A percentile compares a stretch with the other conserved stretches of the same genome.
Conservation (phyloP, 177 flowering plant genomes). For the Vitis hybrid region DNA sequence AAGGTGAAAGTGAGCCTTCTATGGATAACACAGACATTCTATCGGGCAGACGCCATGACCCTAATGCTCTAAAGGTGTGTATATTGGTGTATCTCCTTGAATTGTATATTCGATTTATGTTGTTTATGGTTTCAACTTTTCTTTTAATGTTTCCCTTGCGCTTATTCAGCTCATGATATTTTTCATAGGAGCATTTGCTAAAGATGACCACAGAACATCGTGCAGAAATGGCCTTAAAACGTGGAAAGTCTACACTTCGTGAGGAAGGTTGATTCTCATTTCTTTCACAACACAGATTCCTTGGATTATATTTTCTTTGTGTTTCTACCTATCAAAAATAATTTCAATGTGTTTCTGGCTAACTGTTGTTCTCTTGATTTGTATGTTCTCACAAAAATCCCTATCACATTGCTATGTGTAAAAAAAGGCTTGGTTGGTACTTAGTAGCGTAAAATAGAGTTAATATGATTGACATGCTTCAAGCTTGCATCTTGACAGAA, state of each 20-base stretch:
- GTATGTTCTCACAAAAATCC: not conserved
- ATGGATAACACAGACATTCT: conserved; percentile 59
- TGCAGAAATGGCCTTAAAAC: conserved; percentile 74
- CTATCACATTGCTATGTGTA: too few species aligned
- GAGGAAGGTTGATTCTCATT: conserved; percentile 49
- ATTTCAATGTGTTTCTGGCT: not conserved
- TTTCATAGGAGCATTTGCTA: conserved; percentile 69
- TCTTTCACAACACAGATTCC: not conserved
- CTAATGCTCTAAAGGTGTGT: conserved; percentile 80
- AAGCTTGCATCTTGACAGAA: too few species aligned
- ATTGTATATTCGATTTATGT: not conserved
- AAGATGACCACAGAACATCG: conserved; percentile 87
- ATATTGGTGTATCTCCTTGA: not conserved
- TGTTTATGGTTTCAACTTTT: not conserved
- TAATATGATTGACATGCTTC: too few species aligned
- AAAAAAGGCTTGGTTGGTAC: too few species aligned
- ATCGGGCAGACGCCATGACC: conserved; percentile 56
- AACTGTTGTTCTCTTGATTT: not conserved
- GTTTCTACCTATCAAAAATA: not conserved
- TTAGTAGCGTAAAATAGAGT: too few species aligned
- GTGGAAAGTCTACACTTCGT: conserved; percentile 46
- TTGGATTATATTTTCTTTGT: not conserved
- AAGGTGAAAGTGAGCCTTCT: conserved; percentile 31
- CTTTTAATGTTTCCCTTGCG: not conserved
- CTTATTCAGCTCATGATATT: conserved; percentile 2